phyloP scores from a whole-genome alignment of 1,284 basidiomycete genomes.

The Rugiboletus extremiorientalis region DNA sequence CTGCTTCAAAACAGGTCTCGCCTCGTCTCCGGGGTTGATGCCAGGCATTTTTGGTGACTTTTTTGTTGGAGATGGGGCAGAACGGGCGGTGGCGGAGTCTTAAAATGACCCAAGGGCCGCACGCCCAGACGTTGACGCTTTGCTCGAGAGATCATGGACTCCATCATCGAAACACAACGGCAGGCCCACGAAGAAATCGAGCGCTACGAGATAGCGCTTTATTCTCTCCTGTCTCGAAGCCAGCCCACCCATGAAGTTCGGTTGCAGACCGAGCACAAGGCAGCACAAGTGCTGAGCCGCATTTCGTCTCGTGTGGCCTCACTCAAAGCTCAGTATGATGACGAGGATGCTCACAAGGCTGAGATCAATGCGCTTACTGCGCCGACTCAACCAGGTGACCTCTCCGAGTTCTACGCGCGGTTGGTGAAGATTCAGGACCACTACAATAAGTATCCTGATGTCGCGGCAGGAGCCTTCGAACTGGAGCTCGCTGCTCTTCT shows the following conservation, averaged over 20 bases:
- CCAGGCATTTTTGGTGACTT: constrained; percentile 64
- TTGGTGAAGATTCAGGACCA: constrained; percentile 95
- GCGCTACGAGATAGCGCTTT: constrained; percentile 78
- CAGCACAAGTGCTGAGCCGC: constrained; percentile 82
- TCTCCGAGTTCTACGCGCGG: constrained; percentile 92
- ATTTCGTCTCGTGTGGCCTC: constrained; percentile 69
- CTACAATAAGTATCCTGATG: constrained; percentile 92
- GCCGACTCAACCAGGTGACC: constrained; percentile 63
- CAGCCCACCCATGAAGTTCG: constrained; percentile 60
- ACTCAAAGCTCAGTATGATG: constrained; percentile 72
- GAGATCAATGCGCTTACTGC: constrained; percentile 65
- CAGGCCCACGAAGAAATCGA: constrained; percentile 96
- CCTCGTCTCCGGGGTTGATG: constrained; percentile 77
- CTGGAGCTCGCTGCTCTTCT: constrained; percentile 79
- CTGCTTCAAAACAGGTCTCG: constrained; percentile 26
- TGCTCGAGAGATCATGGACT: constrained; percentile 65
- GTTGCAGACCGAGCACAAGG: constrained; percentile 84
- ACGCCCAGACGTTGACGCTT: neutral
- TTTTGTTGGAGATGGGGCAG: constrained; percentile 28
- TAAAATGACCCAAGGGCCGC: constrained; percentile 32
- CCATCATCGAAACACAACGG: constrained; percentile 88
- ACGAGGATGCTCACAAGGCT: constrained; percentile 62
- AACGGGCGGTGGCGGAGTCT: constrained; percentile 50
- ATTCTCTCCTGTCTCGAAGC: constrained; percentile 66
- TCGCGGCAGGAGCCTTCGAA: constrained; percentile 77